Evolutionary conservation across 768 basidiomycete genomes (phyloP).

Genomic region (Tephrocybe sp.): DNA sequence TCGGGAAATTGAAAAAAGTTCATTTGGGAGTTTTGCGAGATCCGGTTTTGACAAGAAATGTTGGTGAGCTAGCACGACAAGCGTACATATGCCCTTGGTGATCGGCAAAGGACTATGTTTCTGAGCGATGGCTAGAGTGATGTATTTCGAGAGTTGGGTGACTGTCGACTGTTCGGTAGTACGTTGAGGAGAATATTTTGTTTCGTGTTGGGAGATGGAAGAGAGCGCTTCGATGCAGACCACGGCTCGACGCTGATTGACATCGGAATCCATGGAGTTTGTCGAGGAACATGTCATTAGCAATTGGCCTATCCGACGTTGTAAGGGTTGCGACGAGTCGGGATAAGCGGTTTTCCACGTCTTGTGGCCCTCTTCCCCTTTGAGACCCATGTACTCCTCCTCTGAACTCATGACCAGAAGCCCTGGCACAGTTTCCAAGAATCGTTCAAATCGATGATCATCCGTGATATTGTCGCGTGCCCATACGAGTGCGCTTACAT

Average conservation of each 20-base stretch:
- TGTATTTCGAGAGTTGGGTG: not conserved
- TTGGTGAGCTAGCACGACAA: not conserved
- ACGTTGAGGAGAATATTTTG: not conserved
- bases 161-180: not conserved
- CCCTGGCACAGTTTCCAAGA: constrained; percentile 2
- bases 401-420: not conserved
- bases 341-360: not conserved
- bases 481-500: not conserved
- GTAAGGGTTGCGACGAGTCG: not conserved
- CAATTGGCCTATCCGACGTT: not conserved
- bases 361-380: not conserved
- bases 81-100: not conserved
- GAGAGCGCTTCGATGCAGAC: not conserved
- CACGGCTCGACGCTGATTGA: not conserved
- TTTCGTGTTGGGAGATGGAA: not conserved
- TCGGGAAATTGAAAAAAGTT: not conserved
- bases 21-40: no score
- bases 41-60: no score
- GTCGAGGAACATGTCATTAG: not conserved
- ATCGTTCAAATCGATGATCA: not conserved
- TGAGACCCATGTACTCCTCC: no score
- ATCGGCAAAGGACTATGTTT: not conserved
- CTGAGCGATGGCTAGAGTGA: not conserved
- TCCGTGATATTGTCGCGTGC: not conserved
- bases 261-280: not conserved